Conservation (phyloP, 371 early-diverging fungal species). For the Rhizomucor miehei region DNA sequence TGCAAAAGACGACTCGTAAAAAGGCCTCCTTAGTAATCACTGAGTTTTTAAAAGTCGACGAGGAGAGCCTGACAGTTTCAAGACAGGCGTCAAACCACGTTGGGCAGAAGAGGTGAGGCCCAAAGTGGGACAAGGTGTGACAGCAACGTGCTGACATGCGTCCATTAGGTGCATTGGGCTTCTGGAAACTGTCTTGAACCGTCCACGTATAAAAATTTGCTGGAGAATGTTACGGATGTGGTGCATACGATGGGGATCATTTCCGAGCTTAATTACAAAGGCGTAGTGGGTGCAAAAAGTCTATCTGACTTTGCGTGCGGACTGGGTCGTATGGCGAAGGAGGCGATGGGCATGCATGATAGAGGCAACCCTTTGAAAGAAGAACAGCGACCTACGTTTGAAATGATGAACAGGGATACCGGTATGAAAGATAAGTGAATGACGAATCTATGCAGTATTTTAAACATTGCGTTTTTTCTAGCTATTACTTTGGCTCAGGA, state of each 20-base stretch:
- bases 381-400: constrained; percentile 44
- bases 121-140: neutral
- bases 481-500: constrained; percentile 53
- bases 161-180: constrained; percentile 55
- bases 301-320: constrained; percentile 36
- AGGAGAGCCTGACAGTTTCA: constrained; percentile 42
- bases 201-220: constrained; percentile 47
- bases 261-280: constrained; percentile 69
- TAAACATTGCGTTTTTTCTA: constrained; percentile 11
- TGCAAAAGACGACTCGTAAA: neutral
- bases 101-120: constrained; percentile 43
- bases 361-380: constrained; percentile 46
- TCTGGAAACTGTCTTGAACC: constrained; percentile 67
- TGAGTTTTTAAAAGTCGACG: constrained; percentile 35
- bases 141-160: neutral
- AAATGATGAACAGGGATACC: constrained; percentile 72
- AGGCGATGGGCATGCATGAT: constrained; percentile 32
- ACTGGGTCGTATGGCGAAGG: constrained; percentile 17
- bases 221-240: constrained; percentile 61
- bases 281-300: constrained; percentile 46
- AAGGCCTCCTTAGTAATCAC: neutral
- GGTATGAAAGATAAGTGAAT: constrained; percentile 33
- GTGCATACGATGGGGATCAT: constrained; percentile 75
- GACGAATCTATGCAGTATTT: neutral
- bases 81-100: constrained; percentile 25